Evolutionary conservation across 208 protist species (phyloP).

Genomic region (Trypanosoma boissoni): DNA sequence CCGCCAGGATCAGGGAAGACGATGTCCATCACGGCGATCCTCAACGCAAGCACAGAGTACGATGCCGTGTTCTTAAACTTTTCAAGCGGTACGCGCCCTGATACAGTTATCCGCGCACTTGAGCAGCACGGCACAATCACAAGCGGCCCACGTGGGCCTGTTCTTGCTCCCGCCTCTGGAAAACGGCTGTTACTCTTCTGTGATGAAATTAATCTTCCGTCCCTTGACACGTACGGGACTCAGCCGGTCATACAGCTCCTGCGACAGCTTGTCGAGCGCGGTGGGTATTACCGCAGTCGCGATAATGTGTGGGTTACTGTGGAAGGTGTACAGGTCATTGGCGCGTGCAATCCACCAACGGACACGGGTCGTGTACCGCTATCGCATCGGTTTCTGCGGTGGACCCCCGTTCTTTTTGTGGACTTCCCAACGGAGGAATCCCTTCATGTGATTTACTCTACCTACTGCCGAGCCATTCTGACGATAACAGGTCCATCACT

Average conservation of each 20-base stretch:
- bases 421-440: conserved; percentile 97
- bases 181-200: conserved; percentile 99
- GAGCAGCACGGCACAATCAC: conserved; percentile 96
- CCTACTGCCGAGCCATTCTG: conserved; percentile 96
- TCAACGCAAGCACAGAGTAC: conserved; percentile 90
- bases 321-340: conserved; percentile 96
- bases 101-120: conserved; percentile 96
- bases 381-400: conserved; percentile 95
- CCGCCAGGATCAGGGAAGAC: conserved; percentile 98
- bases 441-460: conserved; percentile 98
- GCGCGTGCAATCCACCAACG: conserved; percentile 98
- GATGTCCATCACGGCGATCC: conserved; percentile 95
- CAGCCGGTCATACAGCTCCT: conserved; percentile 98
- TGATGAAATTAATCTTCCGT: conserved; percentile 99
- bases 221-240: conserved; percentile 97
- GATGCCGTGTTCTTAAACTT: conserved; percentile 98
- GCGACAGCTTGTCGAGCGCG: conserved; percentile 97
- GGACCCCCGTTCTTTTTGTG: conserved; percentile 97
- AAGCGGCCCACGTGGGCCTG: conserved; percentile 87
- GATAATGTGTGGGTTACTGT: conserved; percentile 94
- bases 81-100: conserved; percentile 95
- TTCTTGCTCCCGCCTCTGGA: conserved; percentile 85
- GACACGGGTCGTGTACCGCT: conserved; percentile 97
- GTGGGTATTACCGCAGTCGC: conserved; percentile 93
- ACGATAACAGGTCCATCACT: conserved; percentile 60